These are phyloP conservation scores for Linnemannia exigua DNA, from an alignment of 192 early-diverging fungal genomes.

Conservation along the genomic window DNA sequence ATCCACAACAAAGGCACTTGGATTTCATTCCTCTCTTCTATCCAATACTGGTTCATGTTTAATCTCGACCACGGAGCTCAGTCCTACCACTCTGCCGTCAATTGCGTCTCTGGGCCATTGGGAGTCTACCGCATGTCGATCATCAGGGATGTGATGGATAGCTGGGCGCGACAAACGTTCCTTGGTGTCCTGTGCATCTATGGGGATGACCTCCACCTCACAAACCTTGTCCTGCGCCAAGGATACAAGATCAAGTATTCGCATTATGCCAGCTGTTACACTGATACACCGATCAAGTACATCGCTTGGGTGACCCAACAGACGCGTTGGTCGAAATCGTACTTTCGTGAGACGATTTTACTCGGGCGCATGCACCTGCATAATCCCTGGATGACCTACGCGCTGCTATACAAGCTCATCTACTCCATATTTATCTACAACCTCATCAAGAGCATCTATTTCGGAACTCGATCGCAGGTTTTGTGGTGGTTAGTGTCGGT, in stretches of 20 bases:
- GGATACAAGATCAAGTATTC: constrained; percentile 63
- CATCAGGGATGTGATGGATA: constrained; percentile 59
- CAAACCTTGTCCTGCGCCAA: constrained; percentile 58
- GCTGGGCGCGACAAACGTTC: constrained; percentile 64
- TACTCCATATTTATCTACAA: constrained; percentile 67
- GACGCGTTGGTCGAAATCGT: constrained; percentile 70
- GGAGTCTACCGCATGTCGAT: constrained; percentile 62
- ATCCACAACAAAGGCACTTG: constrained; percentile 63
- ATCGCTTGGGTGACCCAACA: constrained; percentile 69
- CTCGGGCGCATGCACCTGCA: constrained; percentile 59
- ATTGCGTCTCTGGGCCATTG: constrained; percentile 70
- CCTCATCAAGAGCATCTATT: constrained; percentile 39
- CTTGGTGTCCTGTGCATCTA: constrained; percentile 69
- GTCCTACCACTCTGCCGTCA: constrained; percentile 63
- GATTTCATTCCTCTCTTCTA: constrained; percentile 64
- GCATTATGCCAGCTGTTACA: constrained; percentile 65
- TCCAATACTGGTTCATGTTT: constrained; percentile 72
- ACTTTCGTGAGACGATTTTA: constrained; percentile 64
- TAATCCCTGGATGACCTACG: constrained; percentile 67
- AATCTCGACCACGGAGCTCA: constrained; percentile 71
- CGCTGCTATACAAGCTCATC: constrained; percentile 64
- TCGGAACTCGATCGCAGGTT: constrained; percentile 4
- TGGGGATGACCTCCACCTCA: constrained; percentile 70
- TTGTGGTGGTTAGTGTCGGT: constrained; percentile 53
- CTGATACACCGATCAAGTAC: constrained; percentile 64